These are phyloP conservation scores for Paramyrothecium roridum DNA, from an alignment of 2,329 filamentous ascomycete genomes.

Conservation along the genomic window DNA sequence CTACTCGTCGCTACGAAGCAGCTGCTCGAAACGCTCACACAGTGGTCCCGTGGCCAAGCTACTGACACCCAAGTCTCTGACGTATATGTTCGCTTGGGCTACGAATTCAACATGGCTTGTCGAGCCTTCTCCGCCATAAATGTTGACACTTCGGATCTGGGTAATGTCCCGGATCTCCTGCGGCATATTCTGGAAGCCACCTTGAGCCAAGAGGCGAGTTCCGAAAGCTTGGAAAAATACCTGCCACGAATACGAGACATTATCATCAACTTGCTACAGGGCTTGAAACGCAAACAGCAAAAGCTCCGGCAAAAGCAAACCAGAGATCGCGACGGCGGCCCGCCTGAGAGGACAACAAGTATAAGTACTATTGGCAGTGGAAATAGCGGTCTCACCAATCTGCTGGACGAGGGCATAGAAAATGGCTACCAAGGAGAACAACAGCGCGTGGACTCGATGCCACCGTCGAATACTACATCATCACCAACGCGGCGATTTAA, in stretches of 20 bases:
- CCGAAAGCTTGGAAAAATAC: constrained; percentile 90
- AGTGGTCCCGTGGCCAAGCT: constrained; percentile 92
- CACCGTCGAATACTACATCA: constrained; percentile 24
- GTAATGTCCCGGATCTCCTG: constrained; percentile 89
- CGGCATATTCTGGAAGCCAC: constrained; percentile 92
- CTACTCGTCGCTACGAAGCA: constrained; percentile 97
- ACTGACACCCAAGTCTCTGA: constrained; percentile 96
- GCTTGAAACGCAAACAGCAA: constrained; percentile 94
- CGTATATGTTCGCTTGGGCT: constrained; percentile 94
- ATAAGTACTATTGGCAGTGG: constrained; percentile 56
- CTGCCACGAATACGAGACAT: constrained; percentile 94
- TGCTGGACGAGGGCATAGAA: constrained; percentile 59
- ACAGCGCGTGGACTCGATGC: constrained; percentile 24
- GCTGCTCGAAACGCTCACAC: constrained; percentile 91
- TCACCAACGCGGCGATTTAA: constrained; percentile 48
- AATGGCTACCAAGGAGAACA: constrained; percentile 44
- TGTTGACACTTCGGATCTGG: constrained; percentile 89
- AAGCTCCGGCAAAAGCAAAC: constrained; percentile 67
- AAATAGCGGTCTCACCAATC: constrained; percentile 51
- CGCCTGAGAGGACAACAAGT: constrained; percentile 52
- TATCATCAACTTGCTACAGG: constrained; percentile 95
- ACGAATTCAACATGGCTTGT: constrained; percentile 99
- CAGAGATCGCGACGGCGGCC: constrained; percentile 47
- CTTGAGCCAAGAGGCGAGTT: constrained; percentile 91
- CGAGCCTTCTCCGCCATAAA: constrained; percentile 95